A percentile compares a stretch with the other conserved stretches of the same genome.
These are phyloP conservation scores for Aspergillus pseudoterreus DNA, from an alignment of 2,329 filamentous ascomycete species.

Conservation along the genomic window DNA sequence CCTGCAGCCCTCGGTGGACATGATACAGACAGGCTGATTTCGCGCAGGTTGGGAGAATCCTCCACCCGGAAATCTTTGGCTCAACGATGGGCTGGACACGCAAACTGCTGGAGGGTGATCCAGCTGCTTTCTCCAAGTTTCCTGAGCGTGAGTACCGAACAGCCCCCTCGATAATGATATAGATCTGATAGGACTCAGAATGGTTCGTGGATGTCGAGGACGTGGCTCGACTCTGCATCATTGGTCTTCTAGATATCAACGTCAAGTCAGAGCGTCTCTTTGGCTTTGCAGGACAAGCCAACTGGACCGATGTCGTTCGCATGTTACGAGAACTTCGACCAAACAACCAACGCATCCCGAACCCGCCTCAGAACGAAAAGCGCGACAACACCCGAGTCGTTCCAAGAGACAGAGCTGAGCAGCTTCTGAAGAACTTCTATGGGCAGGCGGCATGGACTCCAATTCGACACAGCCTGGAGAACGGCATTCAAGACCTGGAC, in stretches of 20 bases:
- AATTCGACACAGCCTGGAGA: no score
- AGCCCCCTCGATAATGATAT: not conserved
- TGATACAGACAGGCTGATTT: no score
- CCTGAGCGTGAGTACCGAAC: conserved; percentile 11
- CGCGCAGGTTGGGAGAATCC: not conserved
- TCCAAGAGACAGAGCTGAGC: no score
- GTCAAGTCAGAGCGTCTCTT: conserved; percentile 52
- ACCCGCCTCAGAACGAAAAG: not conserved
- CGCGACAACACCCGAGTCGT: no score
- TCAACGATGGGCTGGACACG: not conserved
- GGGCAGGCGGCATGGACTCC: no score
- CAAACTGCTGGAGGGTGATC: conserved; percentile 8
- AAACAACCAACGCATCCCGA: not conserved
- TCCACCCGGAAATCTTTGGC: not conserved
- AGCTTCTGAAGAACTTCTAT: no score
- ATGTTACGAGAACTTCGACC: not conserved
- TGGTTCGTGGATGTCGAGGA: conserved; percentile 49
- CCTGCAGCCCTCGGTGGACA: no score
- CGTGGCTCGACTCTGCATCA: conserved; percentile 50
- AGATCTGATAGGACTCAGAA: conserved; percentile 24
- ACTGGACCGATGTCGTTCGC: conserved; percentile 36
- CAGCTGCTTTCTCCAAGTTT: not conserved
- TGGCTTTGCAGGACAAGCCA: conserved; percentile 48
- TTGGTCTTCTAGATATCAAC: conserved; percentile 45
- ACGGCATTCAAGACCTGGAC: no score